Evolutionary conservation across 257 asterid genomes (phyloP).

Genomic region (Fraxinus cuspidata): DNA sequence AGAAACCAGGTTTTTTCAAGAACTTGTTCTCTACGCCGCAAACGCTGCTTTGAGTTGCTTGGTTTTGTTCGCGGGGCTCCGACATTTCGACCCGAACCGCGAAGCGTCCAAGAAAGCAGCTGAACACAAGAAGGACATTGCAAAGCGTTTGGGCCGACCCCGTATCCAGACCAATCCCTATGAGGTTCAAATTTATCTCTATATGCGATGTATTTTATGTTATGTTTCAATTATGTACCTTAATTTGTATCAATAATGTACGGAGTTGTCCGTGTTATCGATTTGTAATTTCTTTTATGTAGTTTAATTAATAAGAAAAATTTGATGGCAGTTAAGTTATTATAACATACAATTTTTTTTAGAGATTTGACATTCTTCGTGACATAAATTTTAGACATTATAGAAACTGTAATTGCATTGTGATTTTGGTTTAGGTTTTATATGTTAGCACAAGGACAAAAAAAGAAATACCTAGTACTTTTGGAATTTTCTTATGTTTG

Average conservation of each 20-base stretch:
- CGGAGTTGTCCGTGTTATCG: not conserved
- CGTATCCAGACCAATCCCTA: slow-evolving; percentile 21
- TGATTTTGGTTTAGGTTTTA: not conserved
- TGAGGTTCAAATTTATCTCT: not conserved
- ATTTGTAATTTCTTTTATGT: too few species aligned
- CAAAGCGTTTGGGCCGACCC: slow-evolving; percentile 12
- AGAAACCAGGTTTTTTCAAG: slow-evolving; percentile 60
- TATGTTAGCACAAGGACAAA: too few species aligned
- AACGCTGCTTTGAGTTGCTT: slow-evolving; percentile 83
- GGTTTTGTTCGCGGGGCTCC: too few species aligned
- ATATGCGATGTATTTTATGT: not conserved
- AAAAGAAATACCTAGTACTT: too few species aligned
- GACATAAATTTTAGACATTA: not conserved
- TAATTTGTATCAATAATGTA: not conserved
- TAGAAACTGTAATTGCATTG: not conserved
- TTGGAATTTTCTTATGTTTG: too few species aligned
- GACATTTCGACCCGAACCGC: slow-evolving; percentile 75
- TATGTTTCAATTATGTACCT: not conserved
- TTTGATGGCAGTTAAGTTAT: not conserved
- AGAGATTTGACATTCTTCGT: not conserved
- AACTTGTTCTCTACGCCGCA: slow-evolving; percentile 72
- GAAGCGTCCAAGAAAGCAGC: slow-evolving; percentile 67
- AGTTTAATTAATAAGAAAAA: not conserved
- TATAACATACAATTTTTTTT: not conserved
- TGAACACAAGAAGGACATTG: slow-evolving; percentile 39